Percentiles rank a stretch among this genome's conserved stretches.
phyloP scores from a whole-genome alignment of 768 basidiomycete genomes.

The Rhizopogon sp. region DNA sequence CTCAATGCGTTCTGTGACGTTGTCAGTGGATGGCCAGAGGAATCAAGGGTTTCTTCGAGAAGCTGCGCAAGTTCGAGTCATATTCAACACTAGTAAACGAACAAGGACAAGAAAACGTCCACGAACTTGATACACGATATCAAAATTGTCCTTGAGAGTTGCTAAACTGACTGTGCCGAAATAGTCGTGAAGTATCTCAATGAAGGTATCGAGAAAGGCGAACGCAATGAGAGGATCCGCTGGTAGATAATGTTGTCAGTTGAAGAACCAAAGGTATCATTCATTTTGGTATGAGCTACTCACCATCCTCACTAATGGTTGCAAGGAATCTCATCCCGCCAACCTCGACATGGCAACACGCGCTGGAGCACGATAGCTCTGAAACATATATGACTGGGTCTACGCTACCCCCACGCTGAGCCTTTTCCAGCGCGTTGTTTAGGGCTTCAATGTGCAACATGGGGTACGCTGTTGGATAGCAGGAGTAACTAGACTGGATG shows the following conservation, averaged over 20 bases:
- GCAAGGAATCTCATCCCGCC: conserved; percentile 75
- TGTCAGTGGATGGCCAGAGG: conserved; percentile 87
- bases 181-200: conserved; percentile 81
- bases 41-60: conserved; percentile 92
- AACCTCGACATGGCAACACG: conserved; percentile 77
- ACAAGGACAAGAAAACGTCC: not conserved
- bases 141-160: conserved; percentile 86
- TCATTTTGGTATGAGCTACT: conserved; percentile 25
- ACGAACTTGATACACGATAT: conserved; percentile 87
- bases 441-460: conserved; percentile 83
- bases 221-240: conserved; percentile 90
- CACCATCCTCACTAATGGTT: conserved; percentile 82
- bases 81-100: not conserved
- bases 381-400: conserved; percentile 74
- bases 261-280: not conserved
- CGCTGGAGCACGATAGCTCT: conserved; percentile 45
- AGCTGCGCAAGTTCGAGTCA: conserved; percentile 45
- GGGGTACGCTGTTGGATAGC: conserved; percentile 71
- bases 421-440: conserved; percentile 64
- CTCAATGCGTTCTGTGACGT: conserved; percentile 86
- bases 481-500: conserved; percentile 87
- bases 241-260: conserved; percentile 22
- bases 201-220: conserved; percentile 80
- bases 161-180: conserved; percentile 80
- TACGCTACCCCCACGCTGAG: conserved; percentile 46